Evolutionary conservation across 352 stramenopile species (phyloP), one percentile per base, ranked within the genome.

Genomic region (Halophytophthora polymorphica): DNA sequence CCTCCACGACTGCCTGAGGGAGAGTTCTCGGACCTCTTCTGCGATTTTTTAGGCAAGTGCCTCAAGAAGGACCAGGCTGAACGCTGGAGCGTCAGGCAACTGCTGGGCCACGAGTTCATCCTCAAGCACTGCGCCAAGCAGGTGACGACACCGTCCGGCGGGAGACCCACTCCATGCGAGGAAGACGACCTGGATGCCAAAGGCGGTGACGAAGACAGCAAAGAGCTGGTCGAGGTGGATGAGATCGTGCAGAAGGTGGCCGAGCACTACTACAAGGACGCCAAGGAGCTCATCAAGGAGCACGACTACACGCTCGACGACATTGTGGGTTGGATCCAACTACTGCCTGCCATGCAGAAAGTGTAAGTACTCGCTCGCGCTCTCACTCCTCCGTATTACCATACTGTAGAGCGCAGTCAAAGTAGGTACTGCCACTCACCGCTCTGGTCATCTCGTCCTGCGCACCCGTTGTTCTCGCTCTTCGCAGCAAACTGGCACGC

Each of bases 31-130:
- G 54, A 69, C 2, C 53, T 79, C 14, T 93, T 93, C 46, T 67
- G 71, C 25, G 80, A 93, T 48, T 93, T 93, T 46, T 54, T 93
- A 1, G 80, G 79, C 44, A 90, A 90, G 40, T 93, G 83, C 51
- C 61, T 93, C 13, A 77, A 83, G 33, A 91, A 91, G 36, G 81
- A 93, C 25, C 80, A 91, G 31, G 69, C 59, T 1, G 78, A 93
- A 43, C 73, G 83, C 23, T 93, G 83, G 83, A 89, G 73, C 37
- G 66, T 93, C 51, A 90, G 90, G 50, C 64, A 93, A 25, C 56
- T 93, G 41, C 72, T 93, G 14, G 66, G 63, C 33, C 83, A 93
- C 60, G 71, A 85, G 12, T 93, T 93, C 45, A 69, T 74, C 28
- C 53, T 83, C 13, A 64, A 60, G 25, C 53, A 90, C 39, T 85